Evolutionary conservation across 2,329 filamentous ascomycete genomes (phyloP).

Genomic region (Rhexocercosporidium sp.): DNA sequence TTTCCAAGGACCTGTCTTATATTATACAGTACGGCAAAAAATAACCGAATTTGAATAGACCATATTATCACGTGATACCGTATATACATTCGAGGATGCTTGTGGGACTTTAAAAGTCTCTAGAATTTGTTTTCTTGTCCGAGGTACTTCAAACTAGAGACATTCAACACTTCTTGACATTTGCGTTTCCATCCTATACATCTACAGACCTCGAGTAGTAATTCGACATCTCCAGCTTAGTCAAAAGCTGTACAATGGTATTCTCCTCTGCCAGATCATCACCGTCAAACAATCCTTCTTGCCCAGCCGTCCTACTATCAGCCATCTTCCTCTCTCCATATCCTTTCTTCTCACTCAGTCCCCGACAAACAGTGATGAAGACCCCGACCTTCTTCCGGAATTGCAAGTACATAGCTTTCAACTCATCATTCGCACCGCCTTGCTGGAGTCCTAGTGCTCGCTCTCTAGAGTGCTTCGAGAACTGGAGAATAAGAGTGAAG

Average conservation of each 20-base stretch:
- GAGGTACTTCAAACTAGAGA: too few relatives aligned
- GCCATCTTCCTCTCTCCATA: constrained; percentile 39
- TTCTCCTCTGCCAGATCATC: constrained; percentile 54
- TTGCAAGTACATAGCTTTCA: constrained; percentile 60
- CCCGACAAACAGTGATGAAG: constrained; percentile 75
- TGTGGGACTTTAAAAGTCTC: too few relatives aligned
- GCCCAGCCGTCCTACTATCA: constrained; percentile 37
- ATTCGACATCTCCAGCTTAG: constrained; percentile 72
- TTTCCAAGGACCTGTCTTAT: too few relatives aligned
- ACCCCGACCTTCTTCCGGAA: constrained; percentile 76
- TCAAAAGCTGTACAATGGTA: constrained; percentile 69
- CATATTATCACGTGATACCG: too few relatives aligned
- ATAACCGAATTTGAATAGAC: too few relatives aligned
- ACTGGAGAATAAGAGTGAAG: constrained; percentile 73
- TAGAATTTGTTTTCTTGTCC: too few relatives aligned
- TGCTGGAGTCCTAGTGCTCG: constrained; percentile 44
- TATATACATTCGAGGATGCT: too few relatives aligned
- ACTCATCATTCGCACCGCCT: constrained; percentile 45
- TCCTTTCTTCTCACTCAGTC: constrained; percentile 65
- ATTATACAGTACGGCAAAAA: too few relatives aligned
- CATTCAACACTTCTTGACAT: too few relatives aligned
- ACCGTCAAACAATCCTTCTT: constrained; percentile 44
- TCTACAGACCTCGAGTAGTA: constrained; percentile 56
- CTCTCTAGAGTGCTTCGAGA: constrained; percentile 60
- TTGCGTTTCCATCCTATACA: constrained; percentile 14